phyloP scores from a whole-genome alignment of 2,329 filamentous ascomycete genomes.

The Hyphodiscus sp. region DNA sequence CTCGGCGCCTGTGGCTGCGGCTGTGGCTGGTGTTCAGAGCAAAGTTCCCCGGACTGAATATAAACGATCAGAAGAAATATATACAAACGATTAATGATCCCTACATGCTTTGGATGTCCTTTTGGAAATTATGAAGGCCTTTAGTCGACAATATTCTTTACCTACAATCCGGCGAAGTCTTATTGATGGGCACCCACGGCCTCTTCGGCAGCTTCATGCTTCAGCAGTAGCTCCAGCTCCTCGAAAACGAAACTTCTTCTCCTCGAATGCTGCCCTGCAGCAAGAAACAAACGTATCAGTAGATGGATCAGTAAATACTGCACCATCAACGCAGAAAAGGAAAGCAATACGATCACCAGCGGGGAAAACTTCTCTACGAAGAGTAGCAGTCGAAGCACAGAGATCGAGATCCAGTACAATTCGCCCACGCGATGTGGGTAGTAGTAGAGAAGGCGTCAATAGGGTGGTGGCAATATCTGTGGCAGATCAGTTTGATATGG shows the following conservation, averaged over 20 bases:
- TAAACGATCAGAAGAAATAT: background rate
- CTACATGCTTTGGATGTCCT: background rate
- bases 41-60: background rate
- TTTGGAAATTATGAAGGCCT: conserved; percentile 18
- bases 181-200: conserved; percentile 11
- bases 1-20: background rate
- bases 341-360: conserved; percentile 44
- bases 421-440: conserved; percentile 12
- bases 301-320: conserved; percentile 7
- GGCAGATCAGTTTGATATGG: conserved; percentile 59
- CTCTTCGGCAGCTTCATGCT: conserved; percentile 39
- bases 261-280: conserved; percentile 52
- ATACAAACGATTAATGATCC: background rate
- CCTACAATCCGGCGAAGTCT: conserved; percentile 12
- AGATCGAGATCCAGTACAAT: conserved; percentile 39
- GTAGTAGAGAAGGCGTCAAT: conserved; percentile 32
- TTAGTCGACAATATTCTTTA: conserved; percentile 16
- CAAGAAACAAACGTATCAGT: conserved; percentile 21
- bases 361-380: conserved; percentile 69
- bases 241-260: conserved; percentile 58
- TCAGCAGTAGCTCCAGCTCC: conserved; percentile 34
- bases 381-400: conserved; percentile 83
- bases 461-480: conserved; percentile 54
- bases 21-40: background rate
- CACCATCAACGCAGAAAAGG: conserved; percentile 28